Percentiles rank a stretch among this genome's conserved stretches.
Evolutionary conservation across 306 rosid species (phyloP).

Genomic region (Casuarina glauca): DNA sequence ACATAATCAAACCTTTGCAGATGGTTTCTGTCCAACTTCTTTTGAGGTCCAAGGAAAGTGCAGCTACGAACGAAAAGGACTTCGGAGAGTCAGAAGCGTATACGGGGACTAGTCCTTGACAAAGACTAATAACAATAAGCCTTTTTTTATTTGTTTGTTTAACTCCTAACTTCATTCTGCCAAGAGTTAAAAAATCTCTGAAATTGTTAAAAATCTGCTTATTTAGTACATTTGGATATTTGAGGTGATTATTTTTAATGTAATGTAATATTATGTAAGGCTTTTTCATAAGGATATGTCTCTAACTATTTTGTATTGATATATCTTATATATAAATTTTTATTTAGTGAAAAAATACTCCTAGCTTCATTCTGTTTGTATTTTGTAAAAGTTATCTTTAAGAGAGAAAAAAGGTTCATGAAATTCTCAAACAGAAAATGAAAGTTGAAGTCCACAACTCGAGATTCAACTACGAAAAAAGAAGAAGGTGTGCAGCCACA

Average conservation of each 20-base stretch:
- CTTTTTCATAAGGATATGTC: too few species aligned
- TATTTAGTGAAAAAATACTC: too few species aligned
- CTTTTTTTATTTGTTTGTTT: too few species aligned
- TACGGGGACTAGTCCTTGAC: not conserved
- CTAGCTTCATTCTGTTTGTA: not conserved
- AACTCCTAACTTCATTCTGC: too few species aligned
- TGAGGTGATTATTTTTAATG: too few species aligned
- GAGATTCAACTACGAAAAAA: not conserved
- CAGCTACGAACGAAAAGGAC: not conserved
- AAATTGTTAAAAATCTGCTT: too few species aligned
- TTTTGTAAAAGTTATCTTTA: not conserved
- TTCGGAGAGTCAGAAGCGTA: not conserved
- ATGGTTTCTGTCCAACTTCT: not conserved
- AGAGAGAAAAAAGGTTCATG: not conserved
- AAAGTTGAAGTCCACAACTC: not conserved
- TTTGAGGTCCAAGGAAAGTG: not conserved
- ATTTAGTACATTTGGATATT: too few species aligned
- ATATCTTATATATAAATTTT: too few species aligned
- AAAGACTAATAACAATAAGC: not conserved
- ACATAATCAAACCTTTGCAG: not conserved
- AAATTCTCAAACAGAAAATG: not conserved
- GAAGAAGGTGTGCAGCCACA: not conserved
- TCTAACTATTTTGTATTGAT: too few species aligned
- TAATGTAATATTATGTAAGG: too few species aligned
- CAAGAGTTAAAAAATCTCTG: too few species aligned